Evolutionary conservation across 2,329 filamentous ascomycete genomes (phyloP), one percentile per base, ranked within the genome.

Genomic region (Aspergillus quadricinctus): DNA sequence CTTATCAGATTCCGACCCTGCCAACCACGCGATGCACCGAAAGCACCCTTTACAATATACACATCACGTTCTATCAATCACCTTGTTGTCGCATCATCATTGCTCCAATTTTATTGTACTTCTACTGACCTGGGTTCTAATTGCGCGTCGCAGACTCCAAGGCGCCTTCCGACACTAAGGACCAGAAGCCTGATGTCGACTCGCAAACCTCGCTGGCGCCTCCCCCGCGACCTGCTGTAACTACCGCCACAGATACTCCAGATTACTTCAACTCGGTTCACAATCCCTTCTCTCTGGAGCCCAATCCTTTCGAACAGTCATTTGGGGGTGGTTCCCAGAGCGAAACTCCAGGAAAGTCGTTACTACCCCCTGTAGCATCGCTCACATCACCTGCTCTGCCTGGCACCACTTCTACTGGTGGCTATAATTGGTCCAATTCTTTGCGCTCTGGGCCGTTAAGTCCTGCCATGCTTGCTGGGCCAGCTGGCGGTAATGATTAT

Each of bases 251-350:
- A 55, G 81, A 85, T 65, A 83, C 83, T 8, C 81, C 85, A 49
- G 88, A 91, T 69, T 90, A 88, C 75, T 91, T 90, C 72, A 82
- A 83, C 52, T 80, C 78, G 57, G 79, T 83, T 60, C 81, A 82
- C 64, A 77, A 76, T 66, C 74, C 71, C 40, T 79, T 74, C 74
- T 85, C 74, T 70, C 80, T 72, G 78, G 94, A 97, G 79, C 92
- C 92, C 58, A 97, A 99, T 75, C 93, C 94, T 8, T 97, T 99
- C 69, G 94, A 97, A 73, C 90, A 94, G 75, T 97, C 93, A 6
- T 99, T 99, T 72, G 87, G 63, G 48, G 61, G 61, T 43, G 56
- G 56, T 48, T 53, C 58, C 25, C 83, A 80, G 49, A 77, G 85
- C 65, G 90, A 96, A 72, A 96, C 93, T 31, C 92, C 93, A 17